Conservation (phyloP, 257 asterid species). For the Fraxinus anomala region DNA sequence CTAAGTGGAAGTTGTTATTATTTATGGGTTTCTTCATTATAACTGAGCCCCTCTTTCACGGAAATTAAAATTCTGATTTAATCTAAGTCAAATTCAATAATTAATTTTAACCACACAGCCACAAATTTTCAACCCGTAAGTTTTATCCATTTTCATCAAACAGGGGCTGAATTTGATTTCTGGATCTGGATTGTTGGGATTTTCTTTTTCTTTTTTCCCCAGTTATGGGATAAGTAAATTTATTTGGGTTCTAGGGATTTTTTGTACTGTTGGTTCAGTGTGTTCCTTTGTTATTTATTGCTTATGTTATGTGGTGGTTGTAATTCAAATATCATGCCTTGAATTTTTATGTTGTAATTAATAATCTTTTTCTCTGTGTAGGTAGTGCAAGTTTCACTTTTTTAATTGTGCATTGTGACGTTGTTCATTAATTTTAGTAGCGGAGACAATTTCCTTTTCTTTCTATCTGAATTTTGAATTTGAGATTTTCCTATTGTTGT, state of each 20-base stretch:
- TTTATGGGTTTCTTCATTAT: not conserved
- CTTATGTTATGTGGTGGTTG: not conserved
- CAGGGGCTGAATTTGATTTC: not conserved
- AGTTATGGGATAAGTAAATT: not conserved
- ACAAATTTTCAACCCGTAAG: too few relatives aligned
- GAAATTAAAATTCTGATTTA: too few relatives aligned
- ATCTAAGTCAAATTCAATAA: too few relatives aligned
- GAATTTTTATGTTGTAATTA: too few relatives aligned
- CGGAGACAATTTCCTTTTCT: too few relatives aligned
- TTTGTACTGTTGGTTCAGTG: not conserved
- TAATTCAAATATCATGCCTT: not conserved
- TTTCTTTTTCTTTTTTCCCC: not conserved
- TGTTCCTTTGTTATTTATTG: not conserved
- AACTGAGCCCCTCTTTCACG: not conserved
- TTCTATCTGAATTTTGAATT: not conserved
- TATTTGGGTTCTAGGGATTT: not conserved
- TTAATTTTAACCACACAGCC: too few relatives aligned
- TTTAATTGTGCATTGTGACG: not conserved
- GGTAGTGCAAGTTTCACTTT: too few relatives aligned
- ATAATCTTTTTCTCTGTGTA: too few relatives aligned
- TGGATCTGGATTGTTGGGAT: slow-evolving; percentile 15
- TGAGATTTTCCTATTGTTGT: slow-evolving; percentile 15
- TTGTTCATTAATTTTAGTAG: not conserved
- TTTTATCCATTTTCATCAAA: too few relatives aligned
- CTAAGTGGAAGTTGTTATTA: slow-evolving; percentile 19